Percentiles rank a stretch among this genome's conserved stretches.
phyloP scores from a whole-genome alignment of 257 asterid genomes.

The Dorcoceras hygrometricum region DNA sequence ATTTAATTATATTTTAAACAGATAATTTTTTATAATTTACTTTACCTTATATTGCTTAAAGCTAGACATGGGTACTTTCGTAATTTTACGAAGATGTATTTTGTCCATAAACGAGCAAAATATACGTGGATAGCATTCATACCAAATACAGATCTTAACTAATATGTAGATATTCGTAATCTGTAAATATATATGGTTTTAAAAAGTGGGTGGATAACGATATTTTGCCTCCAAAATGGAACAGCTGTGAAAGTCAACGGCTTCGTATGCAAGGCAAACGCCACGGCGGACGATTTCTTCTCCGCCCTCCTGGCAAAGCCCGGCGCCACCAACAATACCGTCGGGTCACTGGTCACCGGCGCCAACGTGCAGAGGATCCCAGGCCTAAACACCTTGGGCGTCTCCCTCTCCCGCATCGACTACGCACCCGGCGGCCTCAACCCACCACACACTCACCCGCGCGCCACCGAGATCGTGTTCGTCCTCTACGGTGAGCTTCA shows the following conservation, averaged over 20 bases:
- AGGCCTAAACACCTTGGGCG: conserved; percentile 89
- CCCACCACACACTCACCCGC: conserved; percentile 91
- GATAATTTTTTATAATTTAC: too few relatives aligned
- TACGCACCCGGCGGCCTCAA: conserved; percentile 78
- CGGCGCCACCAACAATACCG: conserved; percentile 69
- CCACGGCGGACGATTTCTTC: conserved; percentile 62
- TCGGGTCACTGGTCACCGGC: conserved; percentile 54
- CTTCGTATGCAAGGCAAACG: conserved; percentile 52
- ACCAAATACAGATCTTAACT: neutral
- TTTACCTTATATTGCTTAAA: too few relatives aligned
- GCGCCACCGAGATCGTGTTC: conserved; percentile 78
- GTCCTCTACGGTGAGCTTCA: conserved; percentile 69
- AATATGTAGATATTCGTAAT: too few relatives aligned
- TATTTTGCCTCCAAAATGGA: conserved; percentile 2
- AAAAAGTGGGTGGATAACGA: neutral
- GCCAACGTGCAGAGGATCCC: conserved; percentile 65
- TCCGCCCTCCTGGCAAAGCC: conserved; percentile 37
- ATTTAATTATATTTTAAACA: too few relatives aligned
- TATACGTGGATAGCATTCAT: neutral
- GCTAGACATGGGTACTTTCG: too few relatives aligned
- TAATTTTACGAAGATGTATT: too few relatives aligned
- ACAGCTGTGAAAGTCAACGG: conserved; percentile 63
- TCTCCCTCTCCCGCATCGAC: conserved; percentile 68
- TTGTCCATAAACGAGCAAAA: too few relatives aligned
- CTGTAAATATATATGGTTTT: too few relatives aligned